These are phyloP conservation scores for Plasmodium coatneyi DNA, from an alignment of 169 alveolate genomes.

Conservation along the genomic window DNA sequence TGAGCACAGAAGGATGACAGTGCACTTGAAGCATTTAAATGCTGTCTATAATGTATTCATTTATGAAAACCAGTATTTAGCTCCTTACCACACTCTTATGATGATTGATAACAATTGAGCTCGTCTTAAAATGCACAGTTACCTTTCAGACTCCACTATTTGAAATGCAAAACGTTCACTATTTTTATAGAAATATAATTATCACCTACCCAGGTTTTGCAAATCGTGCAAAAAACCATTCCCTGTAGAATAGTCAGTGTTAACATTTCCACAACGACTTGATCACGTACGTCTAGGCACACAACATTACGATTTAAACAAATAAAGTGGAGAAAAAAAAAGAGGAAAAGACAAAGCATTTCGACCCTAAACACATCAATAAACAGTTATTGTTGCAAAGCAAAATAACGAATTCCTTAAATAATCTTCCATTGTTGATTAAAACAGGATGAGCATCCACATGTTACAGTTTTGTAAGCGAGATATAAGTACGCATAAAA, in stretches of 20 bases:
- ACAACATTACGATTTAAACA: background rate
- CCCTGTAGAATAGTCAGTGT: background rate
- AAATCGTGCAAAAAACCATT: background rate
- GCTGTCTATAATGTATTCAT: background rate
- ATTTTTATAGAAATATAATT: too few relatives aligned
- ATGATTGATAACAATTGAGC: background rate
- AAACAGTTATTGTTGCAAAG: background rate
- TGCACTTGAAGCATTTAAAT: background rate
- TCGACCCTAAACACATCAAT: background rate
- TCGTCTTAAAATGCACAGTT: background rate
- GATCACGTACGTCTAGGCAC: background rate
- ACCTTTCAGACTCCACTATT: background rate
- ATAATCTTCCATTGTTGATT: background rate
- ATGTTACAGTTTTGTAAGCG: background rate
- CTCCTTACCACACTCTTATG: background rate
- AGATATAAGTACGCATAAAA: background rate
- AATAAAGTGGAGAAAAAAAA: background rate
- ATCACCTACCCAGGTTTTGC: background rate
- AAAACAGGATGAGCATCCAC: background rate
- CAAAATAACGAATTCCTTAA: background rate
- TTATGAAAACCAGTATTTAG: background rate
- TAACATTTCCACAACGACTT: background rate
- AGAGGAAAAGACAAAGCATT: too few relatives aligned
- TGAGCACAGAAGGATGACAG: background rate
- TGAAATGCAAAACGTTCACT: background rate